phyloP scores from a whole-genome alignment of 331 rosid species.

The Stylosanthes scabra region DNA sequence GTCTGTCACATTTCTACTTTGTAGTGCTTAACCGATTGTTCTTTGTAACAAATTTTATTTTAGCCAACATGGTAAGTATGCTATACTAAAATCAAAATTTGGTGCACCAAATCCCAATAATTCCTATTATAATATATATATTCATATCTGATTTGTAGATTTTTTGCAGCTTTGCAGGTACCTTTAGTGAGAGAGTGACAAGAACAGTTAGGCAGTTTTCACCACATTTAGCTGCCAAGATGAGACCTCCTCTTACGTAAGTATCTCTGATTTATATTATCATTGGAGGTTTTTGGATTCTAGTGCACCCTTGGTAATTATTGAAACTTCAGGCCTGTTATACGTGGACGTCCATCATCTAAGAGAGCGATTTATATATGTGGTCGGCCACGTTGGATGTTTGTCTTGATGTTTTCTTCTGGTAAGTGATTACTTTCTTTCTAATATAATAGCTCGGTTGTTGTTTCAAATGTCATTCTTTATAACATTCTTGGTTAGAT shows the following conservation, averaged over 20 bases:
- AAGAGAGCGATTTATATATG: constrained; percentile 85
- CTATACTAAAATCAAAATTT: too few species aligned
- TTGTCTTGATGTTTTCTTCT: constrained; percentile 69
- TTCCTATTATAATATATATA: too few species aligned
- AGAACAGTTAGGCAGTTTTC: constrained; percentile 89
- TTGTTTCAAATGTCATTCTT: not conserved
- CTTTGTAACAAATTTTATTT: too few species aligned
- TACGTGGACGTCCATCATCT: constrained; percentile 95
- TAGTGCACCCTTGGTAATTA: constrained; percentile 33
- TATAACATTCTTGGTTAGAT: constrained; percentile 8
- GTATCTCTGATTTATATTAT: constrained; percentile 43
- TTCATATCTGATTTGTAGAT: constrained; percentile 29
- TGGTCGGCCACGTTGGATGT: constrained; percentile 93
- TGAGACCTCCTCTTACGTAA: constrained; percentile 97
- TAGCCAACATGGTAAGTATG: too few species aligned
- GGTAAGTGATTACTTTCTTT: constrained; percentile 55
- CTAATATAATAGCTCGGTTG: constrained; percentile 24
- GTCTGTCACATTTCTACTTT: constrained; percentile 5
- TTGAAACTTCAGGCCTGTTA: constrained; percentile 81
- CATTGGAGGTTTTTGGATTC: not conserved
- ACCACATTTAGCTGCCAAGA: constrained; percentile 92
- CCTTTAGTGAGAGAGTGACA: constrained; percentile 86
- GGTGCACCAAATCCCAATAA: too few species aligned
- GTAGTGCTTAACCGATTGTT: too few species aligned
- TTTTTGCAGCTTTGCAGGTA: constrained; percentile 86